Evolutionary conservation across 148 eudicot species (phyloP).

Genomic region (Rhododendron vialii): DNA sequence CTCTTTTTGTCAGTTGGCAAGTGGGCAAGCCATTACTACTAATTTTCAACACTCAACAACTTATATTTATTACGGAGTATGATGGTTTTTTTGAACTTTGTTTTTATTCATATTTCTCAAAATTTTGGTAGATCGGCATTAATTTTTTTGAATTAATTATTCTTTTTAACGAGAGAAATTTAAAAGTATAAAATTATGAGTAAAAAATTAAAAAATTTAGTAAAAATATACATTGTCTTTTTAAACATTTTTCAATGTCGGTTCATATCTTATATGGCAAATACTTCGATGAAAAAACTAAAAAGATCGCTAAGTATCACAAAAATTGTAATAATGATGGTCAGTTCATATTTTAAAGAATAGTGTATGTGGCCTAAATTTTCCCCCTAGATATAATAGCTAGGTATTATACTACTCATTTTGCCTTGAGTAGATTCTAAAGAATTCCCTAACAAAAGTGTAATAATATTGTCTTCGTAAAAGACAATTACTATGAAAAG

Average conservation of each 20-base stretch:
- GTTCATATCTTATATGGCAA: background rate
- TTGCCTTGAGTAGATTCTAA: too few species aligned
- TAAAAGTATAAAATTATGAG: background rate
- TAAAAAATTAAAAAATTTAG: too few species aligned
- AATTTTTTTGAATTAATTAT: too few species aligned
- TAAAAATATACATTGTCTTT: too few species aligned
- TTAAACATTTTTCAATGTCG: background rate
- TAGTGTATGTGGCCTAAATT: too few species aligned
- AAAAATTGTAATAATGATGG: too few species aligned
- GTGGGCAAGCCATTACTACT: background rate
- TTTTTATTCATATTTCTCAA: background rate
- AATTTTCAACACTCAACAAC: background rate
- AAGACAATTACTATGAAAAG: too few species aligned
- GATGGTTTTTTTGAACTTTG: background rate
- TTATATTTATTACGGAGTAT: background rate
- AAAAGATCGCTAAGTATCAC: background rate
- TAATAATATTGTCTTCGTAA: too few species aligned
- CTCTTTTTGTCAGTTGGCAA: background rate
- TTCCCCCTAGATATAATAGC: too few species aligned
- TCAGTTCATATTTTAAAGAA: too few species aligned
- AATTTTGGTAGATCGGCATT: background rate
- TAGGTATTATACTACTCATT: too few species aligned
- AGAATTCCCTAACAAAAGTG: too few species aligned
- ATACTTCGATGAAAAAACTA: background rate
- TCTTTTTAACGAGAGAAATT: background rate